Evolutionary conservation across 768 basidiomycete genomes (phyloP).

Genomic region (Amyloporia xantha): DNA sequence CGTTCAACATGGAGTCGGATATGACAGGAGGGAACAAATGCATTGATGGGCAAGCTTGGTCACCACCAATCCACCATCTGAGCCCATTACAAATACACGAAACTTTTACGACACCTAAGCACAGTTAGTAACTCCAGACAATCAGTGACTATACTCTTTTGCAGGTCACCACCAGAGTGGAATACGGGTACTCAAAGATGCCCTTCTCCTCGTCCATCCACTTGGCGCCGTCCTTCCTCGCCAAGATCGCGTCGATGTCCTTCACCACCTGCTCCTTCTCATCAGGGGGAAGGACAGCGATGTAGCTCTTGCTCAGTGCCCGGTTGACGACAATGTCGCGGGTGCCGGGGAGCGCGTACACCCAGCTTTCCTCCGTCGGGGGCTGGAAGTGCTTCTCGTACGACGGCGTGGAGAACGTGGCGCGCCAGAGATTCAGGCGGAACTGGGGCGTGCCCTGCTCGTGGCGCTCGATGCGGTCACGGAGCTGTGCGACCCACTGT

Average conservation of each 20-base stretch:
- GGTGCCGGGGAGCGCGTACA: constrained; percentile 45
- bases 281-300: constrained; percentile 54
- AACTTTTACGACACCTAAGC: no score
- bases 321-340: constrained; percentile 55
- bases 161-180: constrained; percentile 51
- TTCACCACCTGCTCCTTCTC: constrained; percentile 47
- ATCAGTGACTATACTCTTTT: no score
- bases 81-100: no score
- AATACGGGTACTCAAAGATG: constrained; percentile 77
- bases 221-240: constrained; percentile 50
- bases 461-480: constrained; percentile 60
- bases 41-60: no score
- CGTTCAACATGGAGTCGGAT: no score
- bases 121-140: constrained; percentile 28
- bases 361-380: constrained; percentile 51
- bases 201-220: constrained; percentile 76
- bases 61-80: no score
- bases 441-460: constrained; percentile 80
- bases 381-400: constrained; percentile 57
- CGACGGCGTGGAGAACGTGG: constrained; percentile 53
- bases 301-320: constrained; percentile 80
- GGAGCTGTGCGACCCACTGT: constrained; percentile 68
- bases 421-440: constrained; percentile 68
- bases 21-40: no score
- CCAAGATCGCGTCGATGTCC: constrained; percentile 49